Base-by-base conservation (phyloP, 2,329 filamentous ascomycete genomes). In the Cytospora chrysosperma region DNA sequence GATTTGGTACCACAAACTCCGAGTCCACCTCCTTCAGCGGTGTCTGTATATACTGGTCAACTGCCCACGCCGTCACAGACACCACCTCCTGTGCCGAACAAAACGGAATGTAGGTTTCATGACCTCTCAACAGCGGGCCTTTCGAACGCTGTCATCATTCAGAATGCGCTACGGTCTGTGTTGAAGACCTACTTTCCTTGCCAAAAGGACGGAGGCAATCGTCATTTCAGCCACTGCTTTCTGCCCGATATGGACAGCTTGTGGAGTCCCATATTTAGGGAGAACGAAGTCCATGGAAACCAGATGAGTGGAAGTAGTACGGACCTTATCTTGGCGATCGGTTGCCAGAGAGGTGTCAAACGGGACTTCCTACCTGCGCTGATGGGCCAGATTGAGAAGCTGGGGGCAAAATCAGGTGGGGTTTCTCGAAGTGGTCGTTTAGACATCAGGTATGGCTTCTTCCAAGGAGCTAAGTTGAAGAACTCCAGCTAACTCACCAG, bases 311-410 rank as follows among this genome's bases (percentile, higher is more conserved):
- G 72, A 15, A 75, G 77, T 37, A 78, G 76, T 43, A 73, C 85
- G 15, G 84, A 88, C 67, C 78, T 87, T 56, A 85, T 89, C 4
- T 71, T 89, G 15, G 85, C 85, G 2, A 75, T 89, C 24, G 86
- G 86, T 4, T 79, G 81, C 4, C 84, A 88, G 67, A 76, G 77
- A 27, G 81, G 79, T 2, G 84, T 88, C 1, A 78, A 78, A 32
- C 81, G 77, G 65, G 78, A 80, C 1, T 83, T 85, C 56, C 74
- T 81, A 7, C 74, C 77, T 2, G 74, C 77, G 7, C 76, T 88
- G 10, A 79, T 77, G 3, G 77, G 79, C 0, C 80, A 81, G 61
- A 71, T 89, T 13, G 85, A 88, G 68, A 81, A 78, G 60, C 73
- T 88, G 4, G 85, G 85, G 0, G 77, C 73, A 8, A 83, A 83